These are phyloP conservation scores for Trametes cinnabarina DNA, from an alignment of 768 basidiomycete species.

Conservation along the genomic window DNA sequence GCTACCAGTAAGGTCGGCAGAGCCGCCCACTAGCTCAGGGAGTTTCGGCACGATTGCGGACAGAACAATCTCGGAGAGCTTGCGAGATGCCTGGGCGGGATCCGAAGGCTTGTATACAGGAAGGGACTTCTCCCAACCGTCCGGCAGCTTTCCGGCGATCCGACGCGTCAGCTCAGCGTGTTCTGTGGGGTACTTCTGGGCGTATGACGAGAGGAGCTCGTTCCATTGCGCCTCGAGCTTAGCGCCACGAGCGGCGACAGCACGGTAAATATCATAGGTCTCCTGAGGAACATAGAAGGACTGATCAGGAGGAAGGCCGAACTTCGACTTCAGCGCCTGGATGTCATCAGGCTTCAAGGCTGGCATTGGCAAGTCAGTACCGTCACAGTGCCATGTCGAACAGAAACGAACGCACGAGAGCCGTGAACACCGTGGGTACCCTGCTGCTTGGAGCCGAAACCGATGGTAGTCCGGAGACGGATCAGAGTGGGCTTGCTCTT, in stretches of 20 bases:
- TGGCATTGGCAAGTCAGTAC: slow-evolving; percentile 27
- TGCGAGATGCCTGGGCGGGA: slow-evolving; percentile 85
- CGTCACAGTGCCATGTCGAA: not conserved
- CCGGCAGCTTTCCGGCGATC: slow-evolving; percentile 77
- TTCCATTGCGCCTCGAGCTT: slow-evolving; percentile 76
- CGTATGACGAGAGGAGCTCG: slow-evolving; percentile 62
- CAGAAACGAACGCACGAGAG: slow-evolving; percentile 58
- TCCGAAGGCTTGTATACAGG: slow-evolving; percentile 85
- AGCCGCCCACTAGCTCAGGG: slow-evolving; percentile 87
- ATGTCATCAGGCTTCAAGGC: slow-evolving; percentile 94
- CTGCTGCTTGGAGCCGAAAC: slow-evolving; percentile 88
- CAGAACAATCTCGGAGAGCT: slow-evolving; percentile 88
- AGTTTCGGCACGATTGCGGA: slow-evolving; percentile 69
- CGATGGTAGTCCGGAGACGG: slow-evolving; percentile 84
- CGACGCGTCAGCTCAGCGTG: slow-evolving; percentile 85
- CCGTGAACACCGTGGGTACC: slow-evolving; percentile 96
- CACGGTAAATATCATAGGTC: slow-evolving; percentile 66
- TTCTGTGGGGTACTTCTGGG: slow-evolving; percentile 77
- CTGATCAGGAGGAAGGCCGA: slow-evolving; percentile 75
- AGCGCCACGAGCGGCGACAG: slow-evolving; percentile 69
- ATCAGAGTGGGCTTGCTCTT: slow-evolving; percentile 86
- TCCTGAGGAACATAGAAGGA: slow-evolving; percentile 76
- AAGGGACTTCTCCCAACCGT: slow-evolving; percentile 81
- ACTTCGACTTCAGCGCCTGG: slow-evolving; percentile 75
- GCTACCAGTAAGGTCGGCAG: slow-evolving; percentile 88